Evolutionary conservation across 176 grass and related monocot species (phyloP), one percentile per base, ranked within the genome.

Genomic region (Oryza punctata): DNA sequence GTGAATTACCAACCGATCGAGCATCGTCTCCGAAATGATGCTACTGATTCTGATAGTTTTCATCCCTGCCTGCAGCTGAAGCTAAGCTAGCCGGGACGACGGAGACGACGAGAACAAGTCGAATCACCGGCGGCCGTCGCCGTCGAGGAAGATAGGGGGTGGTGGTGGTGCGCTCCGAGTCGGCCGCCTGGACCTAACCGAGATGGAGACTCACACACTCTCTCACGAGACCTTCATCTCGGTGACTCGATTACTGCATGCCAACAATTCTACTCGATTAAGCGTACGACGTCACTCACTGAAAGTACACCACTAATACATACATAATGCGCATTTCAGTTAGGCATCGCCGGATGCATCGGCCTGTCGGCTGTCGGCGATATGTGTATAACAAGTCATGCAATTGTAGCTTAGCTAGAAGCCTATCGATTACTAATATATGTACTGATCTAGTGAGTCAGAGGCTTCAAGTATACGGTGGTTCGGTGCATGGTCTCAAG

Each of bases 401-500:
- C 73, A 84, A 43, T 41, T 41, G 44, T 18, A 16, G 43, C 43
- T 57, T n/a, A 32, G 19, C 44, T 37, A 21, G 57, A 50, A 14
- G 3, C 32, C 32, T 33, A 5, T 33, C 4, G 32, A 33, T 5
- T 33, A 5, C 32, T 33, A 33, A 33, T 33, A 33, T 29, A 29
- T n/a, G n/a, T 33, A 57, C 50, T 14, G 21, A 49, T 38, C 25
- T 1, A 18, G n/a, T 27, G 46, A 47, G 14, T 60, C 23, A 50
- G 78, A 80, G 78, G 44, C 78, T 80, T 80, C 18, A 12, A 3
- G 21, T 59, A 37, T 41, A 81, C 67, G 67, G 79, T 59, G 67
- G 80, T 73, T 43, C 52, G 80, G 80, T 82, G 69, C 65, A 18
- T 69, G 65, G 69, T 82, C 80, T 45, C 68, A 32, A 72, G 9